Evolutionary conservation across 176 grass and related monocot genomes (phyloP).

Genomic region (Panicum miliaceum): DNA sequence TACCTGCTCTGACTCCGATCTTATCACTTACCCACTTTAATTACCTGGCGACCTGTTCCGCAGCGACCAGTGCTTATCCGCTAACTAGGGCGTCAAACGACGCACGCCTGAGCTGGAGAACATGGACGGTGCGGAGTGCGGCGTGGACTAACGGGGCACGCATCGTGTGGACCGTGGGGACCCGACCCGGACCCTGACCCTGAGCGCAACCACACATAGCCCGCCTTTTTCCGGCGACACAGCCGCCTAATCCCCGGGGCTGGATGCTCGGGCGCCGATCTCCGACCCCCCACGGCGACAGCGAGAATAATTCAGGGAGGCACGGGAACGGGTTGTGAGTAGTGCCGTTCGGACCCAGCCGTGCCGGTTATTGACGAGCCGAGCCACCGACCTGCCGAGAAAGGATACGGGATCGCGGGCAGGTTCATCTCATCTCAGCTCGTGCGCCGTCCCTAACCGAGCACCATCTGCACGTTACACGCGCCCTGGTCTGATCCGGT

Average conservation of each 20-base stretch:
- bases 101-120: background rate
- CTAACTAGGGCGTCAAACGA: background rate
- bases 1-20: background rate
- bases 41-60: background rate
- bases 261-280: background rate
- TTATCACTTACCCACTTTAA: background rate
- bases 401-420: conserved; percentile 24
- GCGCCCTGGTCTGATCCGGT: background rate
- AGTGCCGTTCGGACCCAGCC: conserved; percentile 23
- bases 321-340: conserved; percentile 18
- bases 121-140: background rate
- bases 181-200: background rate
- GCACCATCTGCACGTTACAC: background rate
- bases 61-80: background rate
- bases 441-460: background rate
- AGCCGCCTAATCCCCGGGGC: conserved; percentile 16
- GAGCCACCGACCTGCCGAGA: conserved; percentile 17
- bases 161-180: background rate
- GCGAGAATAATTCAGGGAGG: background rate
- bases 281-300: background rate
- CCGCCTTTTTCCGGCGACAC: conserved; percentile 22
- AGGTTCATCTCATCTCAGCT: conserved; percentile 36
- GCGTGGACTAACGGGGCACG: background rate
- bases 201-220: background rate
- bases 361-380: background rate